A percentile compares a stretch with the other conserved stretches of the same genome.
These are phyloP conservation scores for Bromus sterilis DNA, from an alignment of 176 grass and related monocot genomes.

Conservation along the genomic window DNA sequence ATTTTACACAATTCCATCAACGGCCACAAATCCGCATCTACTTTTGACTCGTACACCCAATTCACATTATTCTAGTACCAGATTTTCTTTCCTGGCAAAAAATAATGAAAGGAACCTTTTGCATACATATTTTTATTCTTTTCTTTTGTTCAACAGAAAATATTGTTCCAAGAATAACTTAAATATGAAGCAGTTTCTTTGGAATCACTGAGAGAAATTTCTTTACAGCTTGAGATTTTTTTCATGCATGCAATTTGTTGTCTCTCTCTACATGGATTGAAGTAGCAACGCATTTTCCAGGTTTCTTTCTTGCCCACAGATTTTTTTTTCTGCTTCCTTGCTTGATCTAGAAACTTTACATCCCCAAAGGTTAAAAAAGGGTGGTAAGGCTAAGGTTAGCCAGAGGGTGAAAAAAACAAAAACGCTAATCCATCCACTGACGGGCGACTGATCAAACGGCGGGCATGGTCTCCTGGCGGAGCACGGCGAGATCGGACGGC, in stretches of 20 bases:
- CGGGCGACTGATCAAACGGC: constrained; percentile 28
- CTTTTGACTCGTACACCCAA: neutral
- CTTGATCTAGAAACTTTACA: constrained; percentile 32
- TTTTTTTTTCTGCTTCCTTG: constrained; percentile 9
- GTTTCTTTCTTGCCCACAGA: neutral
- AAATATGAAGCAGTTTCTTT: neutral
- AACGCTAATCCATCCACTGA: constrained; percentile 9
- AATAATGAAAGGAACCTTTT: too few relatives aligned
- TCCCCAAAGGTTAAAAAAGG: constrained; percentile 40
- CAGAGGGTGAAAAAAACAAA: neutral
- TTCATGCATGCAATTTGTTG: too few relatives aligned
- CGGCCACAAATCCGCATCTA: neutral
- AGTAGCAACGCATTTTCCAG: neutral
- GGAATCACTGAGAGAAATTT: neutral
- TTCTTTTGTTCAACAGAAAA: neutral
- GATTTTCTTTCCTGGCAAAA: neutral
- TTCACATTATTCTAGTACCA: neutral
- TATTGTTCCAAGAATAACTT: neutral
- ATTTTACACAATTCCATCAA: neutral
- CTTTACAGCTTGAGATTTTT: neutral
- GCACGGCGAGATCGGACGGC: constrained; percentile 27
- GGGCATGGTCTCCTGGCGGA: constrained; percentile 45
- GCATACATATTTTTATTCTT: too few relatives aligned
- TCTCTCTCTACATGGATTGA: neutral
- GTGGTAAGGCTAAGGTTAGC: constrained; percentile 47